Base-by-base conservation (phyloP, 208 protist species). In the Trypanosoma theileri region DNA sequence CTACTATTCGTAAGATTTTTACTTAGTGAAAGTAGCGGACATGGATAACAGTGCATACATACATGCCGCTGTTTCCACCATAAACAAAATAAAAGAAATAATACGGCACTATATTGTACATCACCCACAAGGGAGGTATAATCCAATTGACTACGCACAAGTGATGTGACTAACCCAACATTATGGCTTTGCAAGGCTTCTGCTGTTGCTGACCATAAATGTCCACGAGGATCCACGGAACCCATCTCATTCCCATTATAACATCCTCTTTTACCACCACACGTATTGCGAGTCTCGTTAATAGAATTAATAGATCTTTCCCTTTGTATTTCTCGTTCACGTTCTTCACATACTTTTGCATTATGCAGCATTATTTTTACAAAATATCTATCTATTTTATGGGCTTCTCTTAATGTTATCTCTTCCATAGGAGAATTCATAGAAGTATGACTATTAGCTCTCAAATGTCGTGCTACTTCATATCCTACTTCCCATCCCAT, bases 401-500 rank as follows among this genome's bases (percentile, higher is more conserved):
- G 54, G 4, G 52, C 16, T 9, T 65, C 41, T 21, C 28, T 22
- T 51, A 56, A 0, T 16, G 19, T 8, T 21, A 26, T 11, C 7
- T 56, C 48, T 19, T 46, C 50, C 46, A 48, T 19, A 50, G 11
- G 8, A 24, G 13, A 14, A 41, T 3, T 48, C 41, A 9, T 22
- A 12, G 12, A 19, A 28, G 60, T 24, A 16, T 31, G n/a, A 44
- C 60, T 22, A 54, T 0, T 1, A 52, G 16, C 48, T 26, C 24
- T 48, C 71, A 94, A 81, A 12, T 76, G 71, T 19, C 88, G 55
- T 35, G 84, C 84, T 10, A 87, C 52, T 52, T 90, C 83, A 68
- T 92, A 95, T 16, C 87, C 90, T 71, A 93, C 89, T 53, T 93
- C 81, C 90, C 90, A 95, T 59, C 89, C 73, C n/a, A 86, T 69